Percentiles rank a stretch among this genome's conserved stretches.
Conservation (phyloP, 352 stramenopile species). For the Globisporangium irregulare region DNA sequence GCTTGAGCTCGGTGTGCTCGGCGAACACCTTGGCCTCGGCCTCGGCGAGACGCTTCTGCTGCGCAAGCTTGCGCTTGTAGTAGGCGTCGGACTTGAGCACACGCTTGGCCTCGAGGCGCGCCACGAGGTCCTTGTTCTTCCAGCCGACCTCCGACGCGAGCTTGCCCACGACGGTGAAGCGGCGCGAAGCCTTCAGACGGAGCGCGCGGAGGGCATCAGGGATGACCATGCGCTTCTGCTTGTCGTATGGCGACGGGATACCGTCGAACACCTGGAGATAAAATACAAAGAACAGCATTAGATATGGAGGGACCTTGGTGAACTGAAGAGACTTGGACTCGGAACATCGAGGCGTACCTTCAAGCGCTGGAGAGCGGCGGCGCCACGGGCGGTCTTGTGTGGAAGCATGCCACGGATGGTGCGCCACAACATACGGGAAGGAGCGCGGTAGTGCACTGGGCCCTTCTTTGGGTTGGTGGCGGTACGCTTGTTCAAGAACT, state of each 20-base stretch:
- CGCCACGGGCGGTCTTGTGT: constrained; percentile 97
- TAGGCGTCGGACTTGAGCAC: constrained; percentile 95
- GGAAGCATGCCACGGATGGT: constrained; percentile 98
- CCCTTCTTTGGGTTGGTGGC: constrained; percentile 98
- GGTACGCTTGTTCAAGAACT: constrained; percentile 98
- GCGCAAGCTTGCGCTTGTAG: constrained; percentile 96
- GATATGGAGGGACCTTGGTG: not conserved
- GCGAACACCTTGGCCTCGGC: constrained; percentile 89
- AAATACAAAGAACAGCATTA: not conserved
- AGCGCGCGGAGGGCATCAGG: constrained; percentile 94
- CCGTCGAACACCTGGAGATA: constrained; percentile 93
- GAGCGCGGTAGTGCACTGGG: constrained; percentile 97
- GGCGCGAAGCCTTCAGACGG: constrained; percentile 92
- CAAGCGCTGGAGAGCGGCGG: constrained; percentile 94
- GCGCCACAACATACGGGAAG: constrained; percentile 92
- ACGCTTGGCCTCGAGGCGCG: constrained; percentile 92
- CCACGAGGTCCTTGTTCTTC: constrained; percentile 96
- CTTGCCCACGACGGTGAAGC: constrained; percentile 95
- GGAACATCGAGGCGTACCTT: constrained; percentile 56
- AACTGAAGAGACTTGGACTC: not conserved
- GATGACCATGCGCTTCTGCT: constrained; percentile 99
- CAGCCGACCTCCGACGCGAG: constrained; percentile 96
- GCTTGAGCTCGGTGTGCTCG: constrained; percentile 85
- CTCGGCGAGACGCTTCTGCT: constrained; percentile 87
- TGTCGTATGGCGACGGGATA: constrained; percentile 98